Evolutionary conservation across 176 grass and related monocot species (phyloP), one percentile per base, ranked within the genome.

Genomic region (Ananas comosus): DNA sequence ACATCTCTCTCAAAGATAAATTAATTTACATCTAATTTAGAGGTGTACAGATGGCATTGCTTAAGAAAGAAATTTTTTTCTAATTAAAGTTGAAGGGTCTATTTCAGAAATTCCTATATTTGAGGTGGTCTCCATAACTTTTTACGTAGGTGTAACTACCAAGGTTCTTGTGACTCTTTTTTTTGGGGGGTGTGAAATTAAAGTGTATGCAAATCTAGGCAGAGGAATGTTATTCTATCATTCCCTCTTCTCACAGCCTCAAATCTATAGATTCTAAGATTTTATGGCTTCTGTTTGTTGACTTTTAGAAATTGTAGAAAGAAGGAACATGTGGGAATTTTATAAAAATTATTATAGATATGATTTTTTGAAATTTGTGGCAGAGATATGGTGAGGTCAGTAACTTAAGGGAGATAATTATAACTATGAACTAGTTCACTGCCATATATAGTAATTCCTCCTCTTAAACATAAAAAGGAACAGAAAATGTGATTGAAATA

Each of bases 191-290:
- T n/a, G n/a, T n/a, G n/a, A n/a, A n/a, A n/a, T n/a, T n/a, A n/a
- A n/a, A 61, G 56, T 61, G 56, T 19, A 61, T 61, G 56, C 56
- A 61, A 61, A 61, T 61, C 17, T 61, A n/a, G n/a, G 56, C 56
- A 61, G 17, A 61, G 56, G n/a, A 61, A 61, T 61, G 56, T 61
- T 61, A 61, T 1, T 14, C 54, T 59, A 9, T 59, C 7, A 59
- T 59, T 18, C 8, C 10, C 10, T 19, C 3, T 59, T 59, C 14
- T 18, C 19, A 18, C 54, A 21, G 6, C 19, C n/a, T 19, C 56
- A 61, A 19, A 22, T 61, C 56, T 19, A 61, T 16, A 61, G 56
- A 61, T 61, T 61, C n/a, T 22, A 61, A 61, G 9, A 18, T 61
- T 19, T 61, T 61, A 19, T 21, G 17, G 16, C 21, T 61, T 61